These are phyloP conservation scores for Hyaloscypha bicolor DNA, from an alignment of 495 filamentous ascomycete genomes.

Conservation along the genomic window DNA sequence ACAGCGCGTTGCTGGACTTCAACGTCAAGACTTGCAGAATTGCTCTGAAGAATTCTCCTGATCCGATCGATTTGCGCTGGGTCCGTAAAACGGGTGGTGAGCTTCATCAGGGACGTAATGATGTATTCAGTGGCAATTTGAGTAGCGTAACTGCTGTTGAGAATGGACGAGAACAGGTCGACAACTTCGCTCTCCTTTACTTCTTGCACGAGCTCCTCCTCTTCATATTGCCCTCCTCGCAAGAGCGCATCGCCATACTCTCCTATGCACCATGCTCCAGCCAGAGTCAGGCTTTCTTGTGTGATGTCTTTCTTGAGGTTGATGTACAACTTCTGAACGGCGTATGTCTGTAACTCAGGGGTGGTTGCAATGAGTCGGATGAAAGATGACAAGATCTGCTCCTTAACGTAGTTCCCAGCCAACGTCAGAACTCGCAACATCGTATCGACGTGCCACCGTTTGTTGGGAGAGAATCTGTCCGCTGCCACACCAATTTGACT, in stretches of 20 bases:
- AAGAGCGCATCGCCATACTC: slow-evolving; percentile 93
- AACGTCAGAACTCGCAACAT: slow-evolving; percentile 94
- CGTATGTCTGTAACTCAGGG: slow-evolving; percentile 93
- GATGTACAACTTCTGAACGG: slow-evolving; percentile 90
- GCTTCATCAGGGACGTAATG: slow-evolving; percentile 91
- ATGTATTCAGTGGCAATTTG: slow-evolving; percentile 94
- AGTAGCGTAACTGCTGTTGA: slow-evolving; percentile 89
- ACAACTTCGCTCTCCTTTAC: slow-evolving; percentile 89
- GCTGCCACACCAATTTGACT: slow-evolving; percentile 96
- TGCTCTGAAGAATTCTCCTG: slow-evolving; percentile 70
- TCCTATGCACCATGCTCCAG: slow-evolving; percentile 97
- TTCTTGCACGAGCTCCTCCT: slow-evolving; percentile 88
- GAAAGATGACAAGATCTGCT: slow-evolving; percentile 96
- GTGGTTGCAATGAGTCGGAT: slow-evolving; percentile 94
- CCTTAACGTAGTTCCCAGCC: slow-evolving; percentile 95
- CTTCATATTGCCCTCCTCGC: slow-evolving; percentile 88
- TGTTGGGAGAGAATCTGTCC: slow-evolving; percentile 92
- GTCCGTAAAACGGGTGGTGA: slow-evolving; percentile 85
- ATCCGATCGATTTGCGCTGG: slow-evolving; percentile 82
- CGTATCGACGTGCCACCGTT: slow-evolving; percentile 97
- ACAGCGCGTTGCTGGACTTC: slow-evolving; percentile 95
- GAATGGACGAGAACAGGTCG: slow-evolving; percentile 85
- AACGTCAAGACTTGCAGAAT: slow-evolving; percentile 83
- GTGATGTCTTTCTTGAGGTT: slow-evolving; percentile 93
- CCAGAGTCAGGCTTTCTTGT: slow-evolving; percentile 90